Evolutionary conservation across 495 filamentous ascomycete genomes (phyloP), one percentile per base, ranked within the genome.

Genomic region (Penicillium waksmanii): DNA sequence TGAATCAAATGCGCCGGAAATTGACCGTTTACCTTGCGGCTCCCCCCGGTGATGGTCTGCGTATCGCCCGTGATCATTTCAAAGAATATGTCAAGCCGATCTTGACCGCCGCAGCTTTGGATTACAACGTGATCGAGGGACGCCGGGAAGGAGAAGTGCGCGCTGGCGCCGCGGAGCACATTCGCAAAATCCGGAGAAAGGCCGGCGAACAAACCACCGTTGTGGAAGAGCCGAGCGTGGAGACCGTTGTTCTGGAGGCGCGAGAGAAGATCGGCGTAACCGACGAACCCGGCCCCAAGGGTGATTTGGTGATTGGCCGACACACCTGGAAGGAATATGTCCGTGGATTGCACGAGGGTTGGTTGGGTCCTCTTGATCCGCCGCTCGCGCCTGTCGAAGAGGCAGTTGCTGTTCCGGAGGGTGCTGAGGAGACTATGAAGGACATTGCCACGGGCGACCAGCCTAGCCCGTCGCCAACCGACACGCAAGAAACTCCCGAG

Each of bases 311-410:
- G 5, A 85, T 99, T 60, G 95, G 96, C 6, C 81, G 95, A 58
- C 88, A 97, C 68, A 89, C 93, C 9, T 99, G 95, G 95, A 98
- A 97, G 75, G 95, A 99, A 75, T 99, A 97, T 73, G 76, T 98
- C 10, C 84, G 92, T 25, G 95, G 95, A 25, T 64, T 97, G 57
- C 95, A 99, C 61, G 95, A 99, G 68, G 95, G 95, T 53, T 98
- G 96, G 95, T 77, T 99, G 17, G 95, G 95, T 1, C 93, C 95
- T 1, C 76, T 96, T 23, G 82, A 86, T 65, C 69, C 76, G 49
- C 82, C 81, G 13, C 46, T 61, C 21, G 60, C 68, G 0, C 55
- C 60, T 17, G 56, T 43, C 12, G 64, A 57, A 1, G 21, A 36
- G n/a, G 6, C 36, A 38, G 71, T 76, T 23, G 70, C 75, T 25